Conservation (phyloP, 768 basidiomycete species). For the Boletus reticulatus region DNA sequence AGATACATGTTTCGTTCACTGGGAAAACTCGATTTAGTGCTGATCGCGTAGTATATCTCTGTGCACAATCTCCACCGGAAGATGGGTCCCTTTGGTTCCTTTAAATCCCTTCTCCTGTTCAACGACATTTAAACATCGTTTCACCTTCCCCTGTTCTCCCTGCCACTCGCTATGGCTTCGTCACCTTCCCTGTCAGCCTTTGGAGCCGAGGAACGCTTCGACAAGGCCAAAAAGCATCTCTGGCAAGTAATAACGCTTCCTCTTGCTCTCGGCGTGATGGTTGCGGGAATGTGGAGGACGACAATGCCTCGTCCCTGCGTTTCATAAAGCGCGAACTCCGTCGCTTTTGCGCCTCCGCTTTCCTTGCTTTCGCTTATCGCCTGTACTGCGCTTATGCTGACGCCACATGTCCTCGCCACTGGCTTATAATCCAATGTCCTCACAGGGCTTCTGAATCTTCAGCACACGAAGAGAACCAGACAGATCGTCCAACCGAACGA, state of each 20-base stretch:
- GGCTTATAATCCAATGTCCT: constrained; percentile 18
- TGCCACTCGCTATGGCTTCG: constrained; percentile 24
- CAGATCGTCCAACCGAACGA: constrained; percentile 12
- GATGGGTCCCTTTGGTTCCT: constrained; percentile 25
- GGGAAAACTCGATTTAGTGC: constrained; percentile 37
- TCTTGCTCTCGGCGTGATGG: constrained; percentile 4
- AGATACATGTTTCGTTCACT: constrained; percentile 34
- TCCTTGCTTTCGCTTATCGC: constrained; percentile 23
- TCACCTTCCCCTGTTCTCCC: constrained; percentile 23
- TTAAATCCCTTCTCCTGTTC: constrained; percentile 29
- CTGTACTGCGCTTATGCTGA: constrained; percentile 24
- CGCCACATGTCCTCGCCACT: constrained; percentile 30
- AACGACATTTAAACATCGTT: constrained; percentile 24
- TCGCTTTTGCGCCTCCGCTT: constrained; percentile 8
- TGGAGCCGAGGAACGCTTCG: constrained; percentile 31
- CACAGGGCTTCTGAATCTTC: constrained; percentile 33
- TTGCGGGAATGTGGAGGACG: constrained; percentile 11
- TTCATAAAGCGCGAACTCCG: constrained; percentile 14
- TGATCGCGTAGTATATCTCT: constrained; percentile 42
- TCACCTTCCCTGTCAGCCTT: constrained; percentile 13
- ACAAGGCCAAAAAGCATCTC: constrained; percentile 36
- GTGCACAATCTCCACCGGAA: constrained; percentile 37
- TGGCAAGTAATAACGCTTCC: constrained; percentile 26
- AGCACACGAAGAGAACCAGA: constrained; percentile 17
- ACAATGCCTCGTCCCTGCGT: constrained; percentile 10